phyloP scores from a whole-genome alignment of 331 rosid genomes.

The Pyracantha coccinea region DNA sequence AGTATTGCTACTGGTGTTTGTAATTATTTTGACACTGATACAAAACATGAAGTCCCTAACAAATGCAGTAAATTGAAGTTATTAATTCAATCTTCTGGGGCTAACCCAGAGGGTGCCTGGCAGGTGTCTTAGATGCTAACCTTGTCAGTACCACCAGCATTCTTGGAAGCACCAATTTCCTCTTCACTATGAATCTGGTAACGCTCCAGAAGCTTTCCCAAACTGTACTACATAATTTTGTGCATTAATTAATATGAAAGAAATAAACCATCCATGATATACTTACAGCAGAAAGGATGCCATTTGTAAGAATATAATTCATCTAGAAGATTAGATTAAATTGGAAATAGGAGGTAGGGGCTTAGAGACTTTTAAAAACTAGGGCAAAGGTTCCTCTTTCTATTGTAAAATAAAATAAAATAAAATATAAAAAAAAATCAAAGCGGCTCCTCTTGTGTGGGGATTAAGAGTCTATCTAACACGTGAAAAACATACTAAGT shows the following conservation, averaged over 20 bases:
- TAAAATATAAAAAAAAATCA: too few species aligned
- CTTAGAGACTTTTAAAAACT: too few species aligned
- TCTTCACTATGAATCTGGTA: constrained; percentile 4
- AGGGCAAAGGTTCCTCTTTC: background rate
- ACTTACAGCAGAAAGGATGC: background rate
- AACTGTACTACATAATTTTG: background rate
- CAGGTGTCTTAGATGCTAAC: background rate
- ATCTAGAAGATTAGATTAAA: too few species aligned
- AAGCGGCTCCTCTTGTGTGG: background rate
- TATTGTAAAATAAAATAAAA: too few species aligned
- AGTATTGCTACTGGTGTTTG: background rate
- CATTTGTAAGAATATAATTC: too few species aligned
- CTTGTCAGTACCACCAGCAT: background rate
- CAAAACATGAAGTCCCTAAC: background rate
- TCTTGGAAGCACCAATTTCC: background rate
- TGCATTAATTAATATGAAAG: background rate
- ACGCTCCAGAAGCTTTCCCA: constrained; percentile 8
- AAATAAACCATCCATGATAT: background rate
- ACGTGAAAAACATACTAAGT: too few species aligned
- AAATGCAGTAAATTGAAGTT: background rate
- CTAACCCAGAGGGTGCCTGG: too few species aligned
- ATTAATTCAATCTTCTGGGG: too few species aligned
- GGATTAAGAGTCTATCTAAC: background rate
- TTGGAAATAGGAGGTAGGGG: too few species aligned
- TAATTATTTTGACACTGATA: background rate